A percentile compares a stretch with the other conserved stretches of the same genome.
phyloP scores from a whole-genome alignment of 2,329 filamentous ascomycete genomes.

The Monilinia laxa region DNA sequence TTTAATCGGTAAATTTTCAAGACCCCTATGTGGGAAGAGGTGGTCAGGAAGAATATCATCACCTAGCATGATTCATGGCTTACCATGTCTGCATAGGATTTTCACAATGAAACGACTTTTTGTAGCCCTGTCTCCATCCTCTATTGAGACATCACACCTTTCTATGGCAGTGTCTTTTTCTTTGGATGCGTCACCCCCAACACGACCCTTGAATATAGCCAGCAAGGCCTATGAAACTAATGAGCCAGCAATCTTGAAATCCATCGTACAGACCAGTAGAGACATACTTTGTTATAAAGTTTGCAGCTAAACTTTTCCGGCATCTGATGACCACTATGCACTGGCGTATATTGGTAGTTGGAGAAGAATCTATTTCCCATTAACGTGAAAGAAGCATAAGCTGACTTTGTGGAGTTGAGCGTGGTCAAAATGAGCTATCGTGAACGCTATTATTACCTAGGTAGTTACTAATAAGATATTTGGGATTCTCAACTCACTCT shows the following conservation, averaged over 20 bases:
- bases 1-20: constrained; percentile 75
- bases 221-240: constrained; percentile 56
- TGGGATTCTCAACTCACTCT: constrained; percentile 29
- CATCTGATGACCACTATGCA: constrained; percentile 25
- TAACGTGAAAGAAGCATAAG: constrained; percentile 72
- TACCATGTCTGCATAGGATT: constrained; percentile 71
- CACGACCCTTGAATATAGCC: constrained; percentile 70
- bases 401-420: constrained; percentile 77
- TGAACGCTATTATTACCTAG: constrained; percentile 20
- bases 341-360: constrained; percentile 64
- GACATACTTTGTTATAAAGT: constrained; percentile 64
- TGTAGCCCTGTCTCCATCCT: constrained; percentile 64
- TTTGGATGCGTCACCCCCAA: constrained; percentile 55
- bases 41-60: constrained; percentile 15
- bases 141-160: constrained; percentile 69
- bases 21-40: constrained; percentile 50
- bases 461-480: constrained; percentile 19
- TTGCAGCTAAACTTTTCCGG: constrained; percentile 67
- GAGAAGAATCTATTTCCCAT: constrained; percentile 69
- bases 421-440: constrained; percentile 74
- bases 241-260: not conserved
- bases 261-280: not conserved
- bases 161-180: constrained; percentile 71
- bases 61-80: constrained; percentile 1
- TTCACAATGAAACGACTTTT: constrained; percentile 74